A percentile compares a stretch with the other conserved stretches of the same genome.
These are phyloP conservation scores for Glarea lozoyensis DNA, from an alignment of 495 filamentous ascomycete genomes.

Conservation along the genomic window DNA sequence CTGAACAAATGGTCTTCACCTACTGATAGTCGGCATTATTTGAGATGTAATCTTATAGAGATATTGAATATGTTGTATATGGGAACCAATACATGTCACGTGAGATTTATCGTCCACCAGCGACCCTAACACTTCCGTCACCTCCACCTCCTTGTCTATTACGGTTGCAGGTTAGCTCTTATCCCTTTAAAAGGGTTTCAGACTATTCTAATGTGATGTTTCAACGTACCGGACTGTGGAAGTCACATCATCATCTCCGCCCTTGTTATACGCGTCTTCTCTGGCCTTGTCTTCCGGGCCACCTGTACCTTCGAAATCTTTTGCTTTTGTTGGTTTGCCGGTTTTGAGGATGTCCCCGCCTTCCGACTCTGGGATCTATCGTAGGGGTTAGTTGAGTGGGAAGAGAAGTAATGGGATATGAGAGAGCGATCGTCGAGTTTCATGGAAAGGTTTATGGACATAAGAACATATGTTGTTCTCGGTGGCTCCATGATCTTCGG, in stretches of 20 bases:
- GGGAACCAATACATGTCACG: too few relatives aligned
- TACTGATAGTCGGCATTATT: too few relatives aligned
- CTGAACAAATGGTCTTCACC: too few relatives aligned
- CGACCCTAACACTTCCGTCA: not conserved
- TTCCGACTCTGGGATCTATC: constrained; percentile 38
- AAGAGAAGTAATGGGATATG: not conserved
- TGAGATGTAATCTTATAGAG: too few relatives aligned
- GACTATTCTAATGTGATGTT: not conserved
- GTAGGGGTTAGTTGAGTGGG: not conserved
- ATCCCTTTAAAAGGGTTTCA: too few relatives aligned
- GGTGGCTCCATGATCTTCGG: too few relatives aligned
- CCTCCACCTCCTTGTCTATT: not conserved
- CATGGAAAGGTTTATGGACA: too few relatives aligned
- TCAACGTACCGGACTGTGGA: constrained; percentile 26
- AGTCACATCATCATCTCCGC: constrained; percentile 35
- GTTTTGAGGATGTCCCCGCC: constrained; percentile 39
- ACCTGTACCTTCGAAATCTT: constrained; percentile 40
- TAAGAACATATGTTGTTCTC: too few relatives aligned
- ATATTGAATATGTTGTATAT: too few relatives aligned
- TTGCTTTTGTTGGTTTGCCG: constrained; percentile 35
- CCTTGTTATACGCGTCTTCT: constrained; percentile 25
- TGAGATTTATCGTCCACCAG: not conserved
- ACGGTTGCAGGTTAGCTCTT: too few relatives aligned
- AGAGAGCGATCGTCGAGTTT: not conserved
- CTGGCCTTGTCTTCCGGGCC: constrained; percentile 42